Percentiles rank a stretch among this genome's conserved stretches.
These are phyloP conservation scores for Vigna unguiculata DNA, from an alignment of 306 rosid species.

Conservation along the genomic window DNA sequence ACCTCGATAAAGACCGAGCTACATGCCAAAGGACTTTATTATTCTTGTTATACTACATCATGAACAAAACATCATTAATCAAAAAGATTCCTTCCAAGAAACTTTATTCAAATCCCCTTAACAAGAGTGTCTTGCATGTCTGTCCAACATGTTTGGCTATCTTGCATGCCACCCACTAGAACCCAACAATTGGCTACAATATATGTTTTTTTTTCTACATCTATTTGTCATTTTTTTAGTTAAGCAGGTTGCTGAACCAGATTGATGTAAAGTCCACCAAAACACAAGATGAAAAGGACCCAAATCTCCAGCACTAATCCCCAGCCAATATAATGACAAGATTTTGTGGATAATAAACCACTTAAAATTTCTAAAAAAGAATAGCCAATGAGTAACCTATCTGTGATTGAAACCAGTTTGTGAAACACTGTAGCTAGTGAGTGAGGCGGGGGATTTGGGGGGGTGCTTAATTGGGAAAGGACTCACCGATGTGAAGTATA, in stretches of 20 bases:
- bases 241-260: not conserved
- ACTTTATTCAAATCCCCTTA: not conserved
- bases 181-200: not conserved
- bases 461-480: slow-evolving; percentile 1
- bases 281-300: slow-evolving; percentile 9
- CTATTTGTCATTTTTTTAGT: not conserved
- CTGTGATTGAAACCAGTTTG: not conserved
- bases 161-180: not conserved
- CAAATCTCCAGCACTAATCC: slow-evolving; percentile 1
- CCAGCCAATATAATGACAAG: not conserved
- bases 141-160: not conserved
- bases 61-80: not conserved
- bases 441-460: too few relatives aligned
- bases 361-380: not conserved
- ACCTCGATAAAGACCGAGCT: not conserved
- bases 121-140: not conserved
- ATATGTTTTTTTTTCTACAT: not conserved
- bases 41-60: not conserved
- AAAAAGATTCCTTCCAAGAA: not conserved
- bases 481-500: slow-evolving; percentile 95
- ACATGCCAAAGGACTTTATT: not conserved
- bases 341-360: slow-evolving; percentile 19
- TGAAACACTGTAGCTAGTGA: not conserved
- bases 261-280: not conserved
- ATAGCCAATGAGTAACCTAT: not conserved